Evolutionary conservation across 2,329 filamentous ascomycete genomes (phyloP).

Genomic region (Colletotrichum chrysophilum): DNA sequence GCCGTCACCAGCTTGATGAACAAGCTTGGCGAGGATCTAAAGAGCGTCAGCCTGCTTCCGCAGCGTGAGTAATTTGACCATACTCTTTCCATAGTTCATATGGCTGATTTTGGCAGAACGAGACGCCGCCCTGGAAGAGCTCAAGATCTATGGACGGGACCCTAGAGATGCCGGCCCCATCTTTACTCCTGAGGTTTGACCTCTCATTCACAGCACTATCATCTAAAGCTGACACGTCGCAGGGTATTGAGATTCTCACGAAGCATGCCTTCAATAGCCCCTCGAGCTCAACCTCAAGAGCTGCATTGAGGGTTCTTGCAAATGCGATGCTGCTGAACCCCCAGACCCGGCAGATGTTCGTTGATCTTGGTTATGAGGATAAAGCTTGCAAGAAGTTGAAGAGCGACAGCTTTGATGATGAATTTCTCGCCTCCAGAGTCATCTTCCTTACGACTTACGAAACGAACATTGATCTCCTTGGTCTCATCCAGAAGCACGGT

Average conservation of each 20-base stretch:
- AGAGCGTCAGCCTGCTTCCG: conserved; percentile 58
- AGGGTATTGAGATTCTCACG: conserved; percentile 79
- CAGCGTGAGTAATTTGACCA: conserved; percentile 40
- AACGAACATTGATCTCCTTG: conserved; percentile 69
- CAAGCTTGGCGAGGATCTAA: conserved; percentile 66
- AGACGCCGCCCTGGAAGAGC: conserved; percentile 64
- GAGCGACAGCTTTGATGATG: conserved; percentile 78
- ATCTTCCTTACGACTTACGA: conserved; percentile 83
- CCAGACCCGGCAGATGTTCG: conserved; percentile 73
- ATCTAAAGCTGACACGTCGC: conserved; percentile 12
- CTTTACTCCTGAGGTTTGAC: conserved; percentile 75
- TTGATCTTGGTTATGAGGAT: conserved; percentile 70
- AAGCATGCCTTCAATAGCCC: conserved; percentile 75
- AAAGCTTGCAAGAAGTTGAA: conserved; percentile 75
- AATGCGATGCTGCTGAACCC: conserved; percentile 80
- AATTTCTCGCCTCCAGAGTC: conserved; percentile 83
- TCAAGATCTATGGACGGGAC: conserved; percentile 82
- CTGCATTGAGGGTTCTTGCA: conserved; percentile 81
- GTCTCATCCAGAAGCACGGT: conserved; percentile 68
- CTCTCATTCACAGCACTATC: background rate
- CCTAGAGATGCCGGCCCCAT: conserved; percentile 78
- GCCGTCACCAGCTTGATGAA: conserved; percentile 70
- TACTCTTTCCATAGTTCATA: conserved; percentile 58
- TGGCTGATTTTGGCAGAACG: conserved; percentile 61
- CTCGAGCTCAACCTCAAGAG: conserved; percentile 68